phyloP scores from a whole-genome alignment of 306 rosid genomes.

The Quercus alba region DNA sequence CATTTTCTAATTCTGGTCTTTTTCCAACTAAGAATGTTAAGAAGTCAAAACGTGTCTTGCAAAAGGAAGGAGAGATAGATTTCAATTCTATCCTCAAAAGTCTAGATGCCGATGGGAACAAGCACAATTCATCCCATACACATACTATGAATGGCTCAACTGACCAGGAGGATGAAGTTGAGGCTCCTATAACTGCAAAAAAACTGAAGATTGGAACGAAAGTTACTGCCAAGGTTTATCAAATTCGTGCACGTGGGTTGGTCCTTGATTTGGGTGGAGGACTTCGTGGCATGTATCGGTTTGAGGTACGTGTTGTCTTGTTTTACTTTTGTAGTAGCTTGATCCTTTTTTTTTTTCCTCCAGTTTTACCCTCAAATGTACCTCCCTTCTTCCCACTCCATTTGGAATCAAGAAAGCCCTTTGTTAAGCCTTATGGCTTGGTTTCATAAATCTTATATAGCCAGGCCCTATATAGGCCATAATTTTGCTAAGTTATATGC shows the following conservation, averaged over 20 bases:
- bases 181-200: conserved; percentile 27
- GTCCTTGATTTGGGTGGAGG: conserved; percentile 92
- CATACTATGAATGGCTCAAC: neutral
- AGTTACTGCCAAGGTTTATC: conserved; percentile 67
- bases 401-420: too few relatives aligned
- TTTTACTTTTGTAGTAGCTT: neutral
- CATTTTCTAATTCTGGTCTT: conserved; percentile 31
- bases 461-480: neutral
- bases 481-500: neutral
- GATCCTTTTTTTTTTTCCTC: neutral
- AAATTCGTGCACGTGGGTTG: conserved; percentile 76
- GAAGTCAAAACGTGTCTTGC: conserved; percentile 29
- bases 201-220: conserved; percentile 64
- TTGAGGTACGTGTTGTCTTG: conserved; percentile 53
- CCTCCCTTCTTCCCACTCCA: neutral
- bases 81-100: conserved; percentile 20
- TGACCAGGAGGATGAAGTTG: conserved; percentile 30
- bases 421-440: neutral
- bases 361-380: neutral
- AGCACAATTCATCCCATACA: neutral
- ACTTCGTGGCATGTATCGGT: conserved; percentile 78
- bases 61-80: conserved; percentile 23
- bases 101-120: conserved; percentile 4
- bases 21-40: conserved; percentile 26
- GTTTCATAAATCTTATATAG: neutral